A percentile compares a stretch with the other conserved stretches of the same genome.
Conservation (phyloP, 495 filamentous ascomycete genomes). For the Xylona heveae region DNA sequence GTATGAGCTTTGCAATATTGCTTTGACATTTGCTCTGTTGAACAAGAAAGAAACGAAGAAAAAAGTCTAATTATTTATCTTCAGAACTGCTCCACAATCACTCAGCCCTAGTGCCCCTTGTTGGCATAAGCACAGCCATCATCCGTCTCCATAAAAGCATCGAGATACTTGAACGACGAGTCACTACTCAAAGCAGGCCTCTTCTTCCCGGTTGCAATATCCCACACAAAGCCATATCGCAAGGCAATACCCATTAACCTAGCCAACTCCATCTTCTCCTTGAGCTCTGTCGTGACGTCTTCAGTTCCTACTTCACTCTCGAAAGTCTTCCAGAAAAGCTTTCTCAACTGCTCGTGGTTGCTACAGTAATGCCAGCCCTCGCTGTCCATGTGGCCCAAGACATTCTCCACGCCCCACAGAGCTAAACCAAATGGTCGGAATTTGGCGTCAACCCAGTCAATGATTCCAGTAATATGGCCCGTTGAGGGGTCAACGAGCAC, state of each 20-base stretch:
- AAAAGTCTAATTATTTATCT: too few relatives aligned
- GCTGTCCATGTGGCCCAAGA: slow-evolving; percentile 16
- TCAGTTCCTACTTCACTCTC: slow-evolving; percentile 16
- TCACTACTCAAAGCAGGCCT: too few relatives aligned
- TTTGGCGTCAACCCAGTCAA: slow-evolving; percentile 25
- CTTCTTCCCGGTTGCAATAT: too few relatives aligned
- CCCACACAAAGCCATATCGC: slow-evolving; percentile 38
- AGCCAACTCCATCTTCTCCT: slow-evolving; percentile 18
- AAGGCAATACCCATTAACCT: slow-evolving; percentile 29
- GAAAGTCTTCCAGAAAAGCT: slow-evolving; percentile 25
- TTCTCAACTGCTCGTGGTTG: slow-evolving; percentile 18
- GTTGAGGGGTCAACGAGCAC: slow-evolving; percentile 19
- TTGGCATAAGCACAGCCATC: too few relatives aligned
- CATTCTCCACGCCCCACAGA: slow-evolving; percentile 20
- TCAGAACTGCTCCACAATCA: too few relatives aligned
- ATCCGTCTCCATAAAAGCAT: too few relatives aligned
- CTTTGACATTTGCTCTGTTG: too few relatives aligned
- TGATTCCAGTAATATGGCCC: slow-evolving; percentile 20
- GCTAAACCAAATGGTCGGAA: slow-evolving; percentile 23
- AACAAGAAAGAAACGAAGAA: too few relatives aligned
- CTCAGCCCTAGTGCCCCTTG: too few relatives aligned
- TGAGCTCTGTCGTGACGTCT: slow-evolving; percentile 4
- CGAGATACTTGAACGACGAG: too few relatives aligned
- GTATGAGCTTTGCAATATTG: too few relatives aligned
- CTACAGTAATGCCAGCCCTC: slow-evolving; percentile 19